phyloP scores from a whole-genome alignment of 371 early-diverging fungal genomes.

The Parasitella parasitica region DNA sequence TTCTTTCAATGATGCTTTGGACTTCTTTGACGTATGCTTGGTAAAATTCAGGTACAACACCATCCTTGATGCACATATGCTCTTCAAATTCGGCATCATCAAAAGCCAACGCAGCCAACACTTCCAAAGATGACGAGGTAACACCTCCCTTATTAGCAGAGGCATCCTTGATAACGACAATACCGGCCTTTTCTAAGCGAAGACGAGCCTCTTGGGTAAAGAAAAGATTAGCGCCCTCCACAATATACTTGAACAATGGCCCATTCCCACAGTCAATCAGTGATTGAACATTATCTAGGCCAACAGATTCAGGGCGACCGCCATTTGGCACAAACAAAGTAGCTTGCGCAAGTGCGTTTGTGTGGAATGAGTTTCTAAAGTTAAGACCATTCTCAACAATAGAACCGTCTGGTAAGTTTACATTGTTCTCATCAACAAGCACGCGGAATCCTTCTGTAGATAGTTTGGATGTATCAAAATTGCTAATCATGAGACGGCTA shows the following conservation, averaged over 20 bases:
- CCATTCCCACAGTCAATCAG: conserved; percentile 79
- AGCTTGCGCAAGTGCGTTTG: conserved; percentile 78
- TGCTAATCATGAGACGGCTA: conserved; percentile 80
- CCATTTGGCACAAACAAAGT: conserved; percentile 97
- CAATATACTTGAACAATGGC: conserved; percentile 97
- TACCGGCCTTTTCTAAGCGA: conserved; percentile 92
- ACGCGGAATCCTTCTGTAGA: conserved; percentile 88
- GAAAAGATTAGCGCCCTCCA: conserved; percentile 98
- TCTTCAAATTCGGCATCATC: conserved; percentile 87
- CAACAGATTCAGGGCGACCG: conserved; percentile 97
- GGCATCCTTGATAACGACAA: conserved; percentile 95
- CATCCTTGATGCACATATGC: conserved; percentile 89
- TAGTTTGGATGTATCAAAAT: conserved; percentile 85
- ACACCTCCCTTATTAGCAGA: conserved; percentile 99
- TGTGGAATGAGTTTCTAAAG: conserved; percentile 96
- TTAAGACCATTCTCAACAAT: conserved; percentile 86
- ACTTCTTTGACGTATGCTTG: conserved; percentile 89
- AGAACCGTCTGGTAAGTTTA: conserved; percentile 85
- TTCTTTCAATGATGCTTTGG: conserved; percentile 89
- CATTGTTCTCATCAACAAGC: conserved; percentile 88
- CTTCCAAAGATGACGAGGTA: conserved; percentile 94
- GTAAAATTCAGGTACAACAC: conserved; percentile 81
- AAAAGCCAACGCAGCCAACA: conserved; percentile 93
- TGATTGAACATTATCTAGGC: conserved; percentile 83
- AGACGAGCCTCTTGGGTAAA: conserved; percentile 98